A percentile compares a stretch with the other conserved stretches of the same genome.
These are phyloP conservation scores for Scenedesmus sp. DNA, from an alignment of 163 green algal genomes.

Conservation along the genomic window DNA sequence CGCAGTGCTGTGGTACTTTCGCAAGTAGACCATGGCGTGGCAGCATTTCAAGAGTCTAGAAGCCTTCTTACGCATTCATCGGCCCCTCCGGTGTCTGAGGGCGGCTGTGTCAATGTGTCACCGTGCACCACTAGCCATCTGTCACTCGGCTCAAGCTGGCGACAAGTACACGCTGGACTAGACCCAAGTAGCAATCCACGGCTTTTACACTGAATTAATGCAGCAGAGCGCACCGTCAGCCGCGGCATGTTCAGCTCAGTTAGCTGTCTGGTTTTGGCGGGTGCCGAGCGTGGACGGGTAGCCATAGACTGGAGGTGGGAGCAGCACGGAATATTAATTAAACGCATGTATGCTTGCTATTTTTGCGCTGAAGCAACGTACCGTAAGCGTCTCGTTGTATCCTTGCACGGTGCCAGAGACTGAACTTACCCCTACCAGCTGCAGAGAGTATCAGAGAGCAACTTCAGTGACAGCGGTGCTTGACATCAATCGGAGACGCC, in stretches of 20 bases:
- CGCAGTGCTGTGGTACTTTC: not conserved
- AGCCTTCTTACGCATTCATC: not conserved
- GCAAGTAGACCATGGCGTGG: not conserved
- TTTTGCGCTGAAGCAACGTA: too few species aligned
- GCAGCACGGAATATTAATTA: too few species aligned
- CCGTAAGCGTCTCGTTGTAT: too few species aligned
- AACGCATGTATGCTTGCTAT: too few species aligned
- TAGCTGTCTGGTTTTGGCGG: not conserved
- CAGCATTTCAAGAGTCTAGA: not conserved
- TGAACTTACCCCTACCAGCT: too few species aligned
- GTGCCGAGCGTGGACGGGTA: not conserved
- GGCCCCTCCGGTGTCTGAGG: not conserved
- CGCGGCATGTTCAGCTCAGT: not conserved
- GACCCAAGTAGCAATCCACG: not conserved
- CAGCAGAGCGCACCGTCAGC: too few species aligned
- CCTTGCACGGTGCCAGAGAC: too few species aligned
- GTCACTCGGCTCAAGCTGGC: conserved; percentile 3
- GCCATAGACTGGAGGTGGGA: not conserved
- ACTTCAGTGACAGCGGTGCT: too few species aligned
- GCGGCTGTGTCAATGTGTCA: conserved; percentile 11
- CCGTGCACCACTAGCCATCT: not conserved
- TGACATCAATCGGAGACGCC: too few species aligned
- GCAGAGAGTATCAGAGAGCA: too few species aligned
- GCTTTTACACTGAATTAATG: not conserved
- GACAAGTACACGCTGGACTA: not conserved